Base-by-base conservation (phyloP, 768 basidiomycete genomes). In the Boletus speciosus region DNA sequence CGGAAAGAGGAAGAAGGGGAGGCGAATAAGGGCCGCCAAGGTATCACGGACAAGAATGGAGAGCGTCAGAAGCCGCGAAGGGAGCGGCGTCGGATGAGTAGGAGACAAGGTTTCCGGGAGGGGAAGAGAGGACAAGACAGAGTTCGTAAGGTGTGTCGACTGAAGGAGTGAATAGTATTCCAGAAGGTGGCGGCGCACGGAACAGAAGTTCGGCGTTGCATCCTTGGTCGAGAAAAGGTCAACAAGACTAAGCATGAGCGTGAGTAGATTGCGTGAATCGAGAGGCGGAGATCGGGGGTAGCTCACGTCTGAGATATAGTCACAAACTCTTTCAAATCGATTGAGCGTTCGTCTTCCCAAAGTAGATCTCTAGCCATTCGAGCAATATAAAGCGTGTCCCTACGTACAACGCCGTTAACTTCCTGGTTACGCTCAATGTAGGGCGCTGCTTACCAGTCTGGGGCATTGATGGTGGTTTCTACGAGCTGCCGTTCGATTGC, bases 361-460 rank as follows among this genome's bases (percentile, higher is more conserved):
- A 99, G 76, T 37, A 99, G 73, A 66, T 97, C 91, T 48, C 91
- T 78, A 14, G 95, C 93, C 88, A 96, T 98, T 52, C 90, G 84
- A 7, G 93, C 94, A 35, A 83, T 84, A 69, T 89, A 91, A 5
- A 97, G 77, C 0, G 92, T 90, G 56, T 96, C 90, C 94, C 93
- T 97, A 59, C 21, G 46, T 57, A 63, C 51, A 52, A 59, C 38
- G 57, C 54, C 51, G 59, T 72, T 40, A 38, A 54, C 47, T 54
- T 61, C 61, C 25, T 47, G 16, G 47, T 58, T 23, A 35, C 39
- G 36, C 56, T 19, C 55, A 50, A 55, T n/a, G 49, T n/a, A 56
- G 51, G 36, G 38, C 2, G 43, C 35, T 38, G 77, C 80, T 52
- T 77, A 93, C 95, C 97, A 99, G 70, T 98, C 92, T 32, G 90